Conservation (phyloP, 768 basidiomycete genomes). For the Leccinum uliginosum region DNA sequence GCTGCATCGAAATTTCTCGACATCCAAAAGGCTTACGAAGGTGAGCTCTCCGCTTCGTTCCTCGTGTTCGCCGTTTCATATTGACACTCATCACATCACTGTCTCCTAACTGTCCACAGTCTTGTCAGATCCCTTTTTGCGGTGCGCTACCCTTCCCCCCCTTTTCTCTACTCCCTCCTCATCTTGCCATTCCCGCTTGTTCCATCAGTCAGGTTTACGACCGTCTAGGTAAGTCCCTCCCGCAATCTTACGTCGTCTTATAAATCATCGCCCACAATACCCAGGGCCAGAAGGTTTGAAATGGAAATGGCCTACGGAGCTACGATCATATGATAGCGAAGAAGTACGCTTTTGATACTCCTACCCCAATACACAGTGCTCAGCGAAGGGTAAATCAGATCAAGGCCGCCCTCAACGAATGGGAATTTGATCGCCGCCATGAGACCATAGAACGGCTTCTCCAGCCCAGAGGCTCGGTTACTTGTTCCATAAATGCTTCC, state of each 20-base stretch:
- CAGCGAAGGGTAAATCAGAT: conserved; percentile 40
- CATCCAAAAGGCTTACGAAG: conserved; percentile 82
- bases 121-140: conserved; percentile 65
- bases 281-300: conserved; percentile 38
- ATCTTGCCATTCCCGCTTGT: conserved; percentile 7
- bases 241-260: conserved; percentile 11
- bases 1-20: conserved; percentile 69
- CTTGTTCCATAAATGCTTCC: conserved; percentile 46
- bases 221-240: conserved; percentile 47
- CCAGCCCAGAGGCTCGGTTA: conserved; percentile 42
- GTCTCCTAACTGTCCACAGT: conserved; percentile 37
- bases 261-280: conserved; percentile 3
- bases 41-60: conserved; percentile 31
- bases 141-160: conserved; percentile 37
- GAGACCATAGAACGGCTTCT: conserved; percentile 37
- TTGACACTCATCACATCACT: not conserved
- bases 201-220: conserved; percentile 67
- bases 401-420: conserved; percentile 37
- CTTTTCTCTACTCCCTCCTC: conserved; percentile 3
- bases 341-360: conserved; percentile 38
- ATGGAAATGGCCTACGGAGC: conserved; percentile 41
- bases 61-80: not conserved
- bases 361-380: conserved; percentile 16
- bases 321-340: conserved; percentile 41
- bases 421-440: conserved; percentile 36